These are phyloP conservation scores for Boletus speciosus DNA, from an alignment of 768 basidiomycete species.

Conservation along the genomic window DNA sequence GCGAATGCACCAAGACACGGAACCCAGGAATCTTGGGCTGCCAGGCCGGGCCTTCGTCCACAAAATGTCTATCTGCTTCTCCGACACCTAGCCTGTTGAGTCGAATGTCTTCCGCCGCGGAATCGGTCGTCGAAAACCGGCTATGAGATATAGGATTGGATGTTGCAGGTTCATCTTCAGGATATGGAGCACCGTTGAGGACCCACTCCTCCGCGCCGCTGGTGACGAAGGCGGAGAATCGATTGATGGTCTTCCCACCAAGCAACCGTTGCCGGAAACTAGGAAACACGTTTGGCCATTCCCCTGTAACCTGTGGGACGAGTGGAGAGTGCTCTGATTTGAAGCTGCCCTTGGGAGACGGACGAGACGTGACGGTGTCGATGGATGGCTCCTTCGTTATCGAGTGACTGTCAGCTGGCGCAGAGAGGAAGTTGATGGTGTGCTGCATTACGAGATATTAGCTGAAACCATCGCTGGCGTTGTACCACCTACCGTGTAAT, in stretches of 20 bases:
- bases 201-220: slow-evolving; percentile 84
- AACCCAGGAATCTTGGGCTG: slow-evolving; percentile 69
- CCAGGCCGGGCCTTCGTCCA: slow-evolving; percentile 73
- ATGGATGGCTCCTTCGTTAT: slow-evolving; percentile 36
- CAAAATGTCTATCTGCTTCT: slow-evolving; percentile 67
- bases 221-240: slow-evolving; percentile 85
- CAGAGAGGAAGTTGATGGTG: slow-evolving; percentile 57
- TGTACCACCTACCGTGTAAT: slow-evolving; percentile 59
- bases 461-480: background rate
- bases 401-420: slow-evolving; percentile 36
- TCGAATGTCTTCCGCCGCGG: slow-evolving; percentile 41
- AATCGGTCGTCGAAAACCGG: slow-evolving; percentile 31
- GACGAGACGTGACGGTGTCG: slow-evolving; percentile 49
- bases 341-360: slow-evolving; percentile 27
- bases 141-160: slow-evolving; percentile 21
- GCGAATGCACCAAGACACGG: slow-evolving; percentile 73
- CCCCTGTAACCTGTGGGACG: slow-evolving; percentile 66
- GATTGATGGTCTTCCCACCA: slow-evolving; percentile 73
- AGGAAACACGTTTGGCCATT: slow-evolving; percentile 57
- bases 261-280: slow-evolving; percentile 70
- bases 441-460: slow-evolving; percentile 42
- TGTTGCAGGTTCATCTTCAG: slow-evolving; percentile 30
- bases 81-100: slow-evolving; percentile 41
- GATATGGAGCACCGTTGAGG: slow-evolving; percentile 52
- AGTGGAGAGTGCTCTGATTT: slow-evolving; percentile 39